These are phyloP conservation scores for Spirogloea muscicola DNA, from an alignment of 139 green algal genomes.

Conservation along the genomic window DNA sequence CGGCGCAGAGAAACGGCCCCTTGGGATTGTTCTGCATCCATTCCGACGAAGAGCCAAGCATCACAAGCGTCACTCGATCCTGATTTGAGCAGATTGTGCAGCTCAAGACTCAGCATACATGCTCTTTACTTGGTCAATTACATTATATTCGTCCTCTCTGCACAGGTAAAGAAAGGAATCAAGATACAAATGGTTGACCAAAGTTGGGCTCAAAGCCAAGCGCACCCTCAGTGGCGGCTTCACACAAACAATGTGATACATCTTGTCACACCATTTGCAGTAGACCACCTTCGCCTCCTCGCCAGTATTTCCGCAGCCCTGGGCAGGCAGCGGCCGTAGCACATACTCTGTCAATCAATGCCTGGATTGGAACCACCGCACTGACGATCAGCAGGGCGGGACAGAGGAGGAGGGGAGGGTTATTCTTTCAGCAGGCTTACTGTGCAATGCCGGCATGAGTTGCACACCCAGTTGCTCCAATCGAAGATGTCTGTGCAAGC, in stretches of 20 bases:
- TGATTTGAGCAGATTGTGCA: not conserved
- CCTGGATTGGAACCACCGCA: too few species aligned
- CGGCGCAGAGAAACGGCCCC: conserved; percentile 23
- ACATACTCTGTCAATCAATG: too few species aligned
- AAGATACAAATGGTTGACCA: conserved; percentile 2
- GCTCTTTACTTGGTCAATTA: not conserved
- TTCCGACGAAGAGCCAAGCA: not conserved
- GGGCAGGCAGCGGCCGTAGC: too few species aligned
- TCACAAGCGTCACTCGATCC: not conserved
- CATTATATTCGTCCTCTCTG: not conserved
- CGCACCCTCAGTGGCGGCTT: conserved; percentile 13
- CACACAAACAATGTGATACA: conserved; percentile 1
- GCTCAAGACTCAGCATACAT: not conserved
- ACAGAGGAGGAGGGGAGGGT: too few species aligned
- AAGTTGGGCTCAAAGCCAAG: not conserved
- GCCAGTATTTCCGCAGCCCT: conserved; percentile 2
- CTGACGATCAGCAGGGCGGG: too few species aligned
- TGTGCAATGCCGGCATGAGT: too few species aligned
- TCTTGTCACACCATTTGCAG: conserved; percentile 17
- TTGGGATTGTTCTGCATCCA: not conserved
- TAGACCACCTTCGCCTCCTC: not conserved
- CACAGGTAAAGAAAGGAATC: not conserved
- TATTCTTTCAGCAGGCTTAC: too few species aligned
- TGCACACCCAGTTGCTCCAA: too few species aligned
- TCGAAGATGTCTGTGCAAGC: too few species aligned